These are phyloP conservation scores for Henckelia pumila DNA, from an alignment of 257 asterid genomes.

Conservation along the genomic window DNA sequence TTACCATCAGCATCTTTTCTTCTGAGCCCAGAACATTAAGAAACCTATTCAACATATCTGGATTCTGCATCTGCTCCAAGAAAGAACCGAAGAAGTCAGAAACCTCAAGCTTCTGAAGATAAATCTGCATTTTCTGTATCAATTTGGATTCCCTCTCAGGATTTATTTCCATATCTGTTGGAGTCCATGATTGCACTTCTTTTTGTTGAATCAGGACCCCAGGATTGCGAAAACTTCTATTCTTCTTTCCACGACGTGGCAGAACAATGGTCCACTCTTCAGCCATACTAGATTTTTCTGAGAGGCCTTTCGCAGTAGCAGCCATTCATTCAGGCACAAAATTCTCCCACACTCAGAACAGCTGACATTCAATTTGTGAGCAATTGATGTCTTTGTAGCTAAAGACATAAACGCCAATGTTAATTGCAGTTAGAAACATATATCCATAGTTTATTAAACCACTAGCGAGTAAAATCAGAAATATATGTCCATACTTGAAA, in stretches of 20 bases:
- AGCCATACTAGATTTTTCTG: slow-evolving; percentile 26
- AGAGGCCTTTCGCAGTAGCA: slow-evolving; percentile 31
- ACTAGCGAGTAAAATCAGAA: too few species aligned
- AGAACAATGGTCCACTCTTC: slow-evolving; percentile 77
- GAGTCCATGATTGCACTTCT: slow-evolving; percentile 57
- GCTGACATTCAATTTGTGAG: neutral
- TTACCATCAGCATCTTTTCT: slow-evolving; percentile 62
- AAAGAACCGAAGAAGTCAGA: slow-evolving; percentile 47
- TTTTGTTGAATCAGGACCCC: slow-evolving; percentile 29
- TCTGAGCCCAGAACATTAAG: slow-evolving; percentile 49
- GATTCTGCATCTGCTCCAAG: slow-evolving; percentile 43
- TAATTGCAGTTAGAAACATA: neutral
- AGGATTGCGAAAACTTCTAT: slow-evolving; percentile 22
- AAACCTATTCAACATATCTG: slow-evolving; percentile 41
- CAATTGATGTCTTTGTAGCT: neutral
- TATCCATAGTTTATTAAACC: too few species aligned
- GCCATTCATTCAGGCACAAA: slow-evolving; percentile 34
- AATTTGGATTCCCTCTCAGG: slow-evolving; percentile 55
- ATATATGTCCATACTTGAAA: too few species aligned
- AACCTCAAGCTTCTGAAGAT: slow-evolving; percentile 44
- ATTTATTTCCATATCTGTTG: slow-evolving; percentile 44
- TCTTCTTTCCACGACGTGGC: slow-evolving; percentile 65
- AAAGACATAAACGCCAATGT: too few species aligned
- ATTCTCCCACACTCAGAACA: neutral
- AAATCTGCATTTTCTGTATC: slow-evolving; percentile 56